A percentile compares a stretch with the other conserved stretches of the same genome.
Conservation (phyloP, 2,329 filamentous ascomycete genomes). For the Cladosporium sp. region DNA sequence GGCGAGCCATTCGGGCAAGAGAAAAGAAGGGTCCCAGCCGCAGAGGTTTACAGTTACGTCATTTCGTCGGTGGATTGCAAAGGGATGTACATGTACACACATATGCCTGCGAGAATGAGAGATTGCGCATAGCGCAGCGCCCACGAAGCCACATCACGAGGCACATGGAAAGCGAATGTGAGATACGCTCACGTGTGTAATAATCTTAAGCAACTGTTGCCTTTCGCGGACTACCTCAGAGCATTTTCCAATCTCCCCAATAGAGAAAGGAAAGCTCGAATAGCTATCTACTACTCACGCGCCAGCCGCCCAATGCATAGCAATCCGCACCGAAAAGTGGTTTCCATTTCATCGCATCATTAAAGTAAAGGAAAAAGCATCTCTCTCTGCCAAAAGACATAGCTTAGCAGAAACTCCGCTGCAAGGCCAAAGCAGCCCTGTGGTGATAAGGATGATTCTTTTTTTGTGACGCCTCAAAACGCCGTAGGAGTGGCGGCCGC, state of each 20-base stretch:
- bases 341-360: neutral
- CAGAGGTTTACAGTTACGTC: no score
- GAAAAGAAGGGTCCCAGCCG: no score
- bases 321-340: neutral
- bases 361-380: neutral
- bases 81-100: no score
- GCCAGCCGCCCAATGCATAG: neutral
- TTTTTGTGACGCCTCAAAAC: neutral
- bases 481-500: neutral
- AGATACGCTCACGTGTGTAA: no score
- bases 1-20: no score
- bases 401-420: neutral
- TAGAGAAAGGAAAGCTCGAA: neutral
- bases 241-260: neutral
- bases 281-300: slow-evolving; percentile 3
- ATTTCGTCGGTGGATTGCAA: neutral
- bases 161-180: no score
- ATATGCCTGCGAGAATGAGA: no score
- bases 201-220: neutral
- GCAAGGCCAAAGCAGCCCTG: neutral
- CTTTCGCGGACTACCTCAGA: neutral
- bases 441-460: neutral
- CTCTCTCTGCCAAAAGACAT: neutral
- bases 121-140: no score
- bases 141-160: no score